Percentiles rank a stretch among this genome's conserved stretches.
phyloP scores from a whole-genome alignment of 2,329 filamentous ascomycete genomes.

The Hypoxylon sp. region DNA sequence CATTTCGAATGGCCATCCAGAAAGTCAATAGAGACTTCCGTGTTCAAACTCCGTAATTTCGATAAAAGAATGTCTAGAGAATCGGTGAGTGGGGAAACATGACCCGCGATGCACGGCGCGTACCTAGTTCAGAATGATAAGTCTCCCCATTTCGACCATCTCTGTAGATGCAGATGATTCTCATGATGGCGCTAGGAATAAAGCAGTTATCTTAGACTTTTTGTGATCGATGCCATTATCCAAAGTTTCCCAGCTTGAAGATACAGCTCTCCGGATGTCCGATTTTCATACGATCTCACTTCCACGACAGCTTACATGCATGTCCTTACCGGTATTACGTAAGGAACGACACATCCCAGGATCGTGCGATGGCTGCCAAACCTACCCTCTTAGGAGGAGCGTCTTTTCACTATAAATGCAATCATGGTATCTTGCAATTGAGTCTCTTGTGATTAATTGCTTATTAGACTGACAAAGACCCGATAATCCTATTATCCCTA shows the following conservation, averaged over 20 bases:
- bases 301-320: slow-evolving; percentile 2
- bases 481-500: slow-evolving; percentile 1
- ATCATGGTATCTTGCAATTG: slow-evolving; percentile 13
- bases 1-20: slow-evolving; percentile 41
- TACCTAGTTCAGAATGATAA: slow-evolving; percentile 43
- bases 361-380: too few species aligned
- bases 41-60: slow-evolving; percentile 7
- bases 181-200: slow-evolving; percentile 24
- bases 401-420: slow-evolving; percentile 2
- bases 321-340: not conserved
- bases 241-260: slow-evolving; percentile 20
- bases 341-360: not conserved
- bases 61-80: slow-evolving; percentile 23
- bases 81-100: not conserved
- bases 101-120: slow-evolving; percentile 3
- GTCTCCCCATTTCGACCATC: slow-evolving; percentile 29
- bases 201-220: not conserved
- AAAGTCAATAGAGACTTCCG: slow-evolving; percentile 45
- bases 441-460: not conserved
- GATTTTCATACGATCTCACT: not conserved
- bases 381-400: not conserved
- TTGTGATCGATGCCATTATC: not conserved
- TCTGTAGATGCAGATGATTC: slow-evolving; percentile 46
- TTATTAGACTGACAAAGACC: not conserved
- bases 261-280: slow-evolving; percentile 32